Conservation (phyloP, 495 filamentous ascomycete species). For the Mycothermus thermophilus region DNA sequence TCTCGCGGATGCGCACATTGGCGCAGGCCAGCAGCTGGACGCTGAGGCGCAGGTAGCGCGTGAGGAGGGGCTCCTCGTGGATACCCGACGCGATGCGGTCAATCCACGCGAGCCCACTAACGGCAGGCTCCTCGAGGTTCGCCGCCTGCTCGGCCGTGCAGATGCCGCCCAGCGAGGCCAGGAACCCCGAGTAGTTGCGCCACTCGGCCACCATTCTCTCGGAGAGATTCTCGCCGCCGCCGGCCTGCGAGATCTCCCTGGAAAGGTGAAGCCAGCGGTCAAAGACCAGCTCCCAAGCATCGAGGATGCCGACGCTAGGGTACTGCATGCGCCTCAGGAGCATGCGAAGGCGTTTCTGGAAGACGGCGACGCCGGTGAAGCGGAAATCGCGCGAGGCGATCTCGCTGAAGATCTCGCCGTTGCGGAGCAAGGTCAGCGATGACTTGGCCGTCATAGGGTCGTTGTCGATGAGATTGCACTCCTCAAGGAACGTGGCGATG, state of each 20-base stretch:
- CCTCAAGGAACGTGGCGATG: conserved; percentile 48
- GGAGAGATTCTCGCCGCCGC: conserved; percentile 33
- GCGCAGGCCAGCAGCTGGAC: conserved; percentile 47
- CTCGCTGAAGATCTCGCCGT: conserved; percentile 45
- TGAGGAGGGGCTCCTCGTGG: conserved; percentile 43
- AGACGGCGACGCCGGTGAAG: conserved; percentile 51
- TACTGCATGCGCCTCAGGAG: conserved; percentile 44
- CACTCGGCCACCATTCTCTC: conserved; percentile 45
- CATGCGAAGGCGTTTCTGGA: conserved; percentile 46
- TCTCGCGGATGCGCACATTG: conserved; percentile 48
- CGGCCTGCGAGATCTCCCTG: conserved; percentile 40
- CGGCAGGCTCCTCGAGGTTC: conserved; percentile 38
- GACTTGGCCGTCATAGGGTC: conserved; percentile 32
- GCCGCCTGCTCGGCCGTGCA: conserved; percentile 47
- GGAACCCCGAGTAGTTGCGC: conserved; percentile 52
- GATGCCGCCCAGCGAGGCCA: conserved; percentile 50
- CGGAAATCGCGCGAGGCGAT: conserved; percentile 47
- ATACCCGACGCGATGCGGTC: conserved; percentile 44
- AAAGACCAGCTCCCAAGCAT: conserved; percentile 51
- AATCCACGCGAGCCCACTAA: conserved; percentile 48
- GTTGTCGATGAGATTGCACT: conserved; percentile 41
- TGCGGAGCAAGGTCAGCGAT: conserved; percentile 40
- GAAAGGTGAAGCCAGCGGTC: conserved; percentile 45
- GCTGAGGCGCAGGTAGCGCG: conserved; percentile 44
- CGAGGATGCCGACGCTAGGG: conserved; percentile 45